A percentile compares a stretch with the other conserved stretches of the same genome.
Conservation (phyloP, 1,284 basidiomycete genomes). For the Cutaneotrichosporon arboriforme region DNA sequence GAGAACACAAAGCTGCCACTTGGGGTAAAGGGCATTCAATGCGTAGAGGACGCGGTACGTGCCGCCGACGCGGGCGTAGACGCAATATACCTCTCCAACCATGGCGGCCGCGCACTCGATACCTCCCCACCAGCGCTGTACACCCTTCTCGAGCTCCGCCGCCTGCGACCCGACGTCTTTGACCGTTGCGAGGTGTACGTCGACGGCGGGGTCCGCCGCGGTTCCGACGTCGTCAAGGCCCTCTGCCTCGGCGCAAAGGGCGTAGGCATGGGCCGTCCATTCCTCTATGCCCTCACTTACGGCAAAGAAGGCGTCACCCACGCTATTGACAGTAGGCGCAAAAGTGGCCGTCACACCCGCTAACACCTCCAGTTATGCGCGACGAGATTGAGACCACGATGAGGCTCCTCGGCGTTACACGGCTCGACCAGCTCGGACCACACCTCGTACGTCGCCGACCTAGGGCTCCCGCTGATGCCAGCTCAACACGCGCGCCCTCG, state of each 20-base stretch:
- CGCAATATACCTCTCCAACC: conserved; percentile 48
- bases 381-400: conserved; percentile 65
- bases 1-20: conserved; percentile 42
- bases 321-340: conserved; percentile 50
- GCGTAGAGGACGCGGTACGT: conserved; percentile 47
- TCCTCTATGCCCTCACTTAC: conserved; percentile 49
- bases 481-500: conserved; percentile 36
- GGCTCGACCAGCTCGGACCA: conserved; percentile 51
- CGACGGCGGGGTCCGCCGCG: conserved; percentile 54
- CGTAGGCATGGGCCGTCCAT: conserved; percentile 54
- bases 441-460: conserved; percentile 36
- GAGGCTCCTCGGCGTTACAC: conserved; percentile 70
- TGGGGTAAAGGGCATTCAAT: conserved; percentile 48
- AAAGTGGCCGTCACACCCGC: no score
- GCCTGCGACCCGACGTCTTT: conserved; percentile 46
- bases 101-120: conserved; percentile 36
- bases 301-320: conserved; percentile 48
- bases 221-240: conserved; percentile 57
- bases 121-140: conserved; percentile 49
- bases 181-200: conserved; percentile 44
- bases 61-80: conserved; percentile 47
- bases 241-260: conserved; percentile 55
- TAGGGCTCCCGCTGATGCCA: conserved; percentile 5
- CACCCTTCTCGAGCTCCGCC: conserved; percentile 47
- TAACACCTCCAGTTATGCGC: conserved; percentile 1